Evolutionary conservation across 148 eudicot genomes (phyloP).

Genomic region (Camellia japonica): DNA sequence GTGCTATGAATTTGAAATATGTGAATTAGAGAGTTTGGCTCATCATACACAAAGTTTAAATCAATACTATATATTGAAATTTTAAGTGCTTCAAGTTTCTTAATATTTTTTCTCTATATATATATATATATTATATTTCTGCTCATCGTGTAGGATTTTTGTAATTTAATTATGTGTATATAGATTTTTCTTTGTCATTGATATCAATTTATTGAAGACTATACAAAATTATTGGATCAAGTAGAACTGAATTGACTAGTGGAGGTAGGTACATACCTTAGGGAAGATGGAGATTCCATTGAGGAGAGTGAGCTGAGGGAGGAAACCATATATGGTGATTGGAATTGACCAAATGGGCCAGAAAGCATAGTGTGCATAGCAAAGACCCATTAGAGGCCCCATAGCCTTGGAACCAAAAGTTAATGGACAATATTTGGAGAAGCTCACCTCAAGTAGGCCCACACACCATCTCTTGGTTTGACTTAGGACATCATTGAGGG

Average conservation of each 20-base stretch:
- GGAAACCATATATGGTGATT: constrained; percentile 44
- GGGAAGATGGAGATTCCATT: constrained; percentile 52
- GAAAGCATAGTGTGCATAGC: constrained; percentile 32
- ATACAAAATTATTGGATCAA: background rate
- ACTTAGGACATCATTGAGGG: constrained; percentile 38
- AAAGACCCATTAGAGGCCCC: constrained; percentile 42
- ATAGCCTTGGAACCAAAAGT: constrained; percentile 35
- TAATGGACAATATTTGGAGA: constrained; percentile 33
- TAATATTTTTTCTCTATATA: no score
- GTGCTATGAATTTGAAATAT: no score
- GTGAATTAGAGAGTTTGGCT: no score
- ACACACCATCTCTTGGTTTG: constrained; percentile 55
- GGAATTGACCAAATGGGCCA: constrained; percentile 53
- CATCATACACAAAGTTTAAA: no score
- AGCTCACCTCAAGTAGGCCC: constrained; percentile 55
- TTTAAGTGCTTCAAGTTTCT: no score
- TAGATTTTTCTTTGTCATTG: no score
- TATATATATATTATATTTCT: no score
- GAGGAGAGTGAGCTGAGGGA: constrained; percentile 64
- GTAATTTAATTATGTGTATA: no score
- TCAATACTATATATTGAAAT: no score
- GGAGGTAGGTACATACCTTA: constrained; percentile 30
- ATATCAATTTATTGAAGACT: no score
- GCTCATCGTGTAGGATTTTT: no score
- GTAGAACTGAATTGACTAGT: background rate